These are phyloP conservation scores for Capsella bursapastoris DNA, from an alignment of 345 rosid genomes.

Conservation along the genomic window DNA sequence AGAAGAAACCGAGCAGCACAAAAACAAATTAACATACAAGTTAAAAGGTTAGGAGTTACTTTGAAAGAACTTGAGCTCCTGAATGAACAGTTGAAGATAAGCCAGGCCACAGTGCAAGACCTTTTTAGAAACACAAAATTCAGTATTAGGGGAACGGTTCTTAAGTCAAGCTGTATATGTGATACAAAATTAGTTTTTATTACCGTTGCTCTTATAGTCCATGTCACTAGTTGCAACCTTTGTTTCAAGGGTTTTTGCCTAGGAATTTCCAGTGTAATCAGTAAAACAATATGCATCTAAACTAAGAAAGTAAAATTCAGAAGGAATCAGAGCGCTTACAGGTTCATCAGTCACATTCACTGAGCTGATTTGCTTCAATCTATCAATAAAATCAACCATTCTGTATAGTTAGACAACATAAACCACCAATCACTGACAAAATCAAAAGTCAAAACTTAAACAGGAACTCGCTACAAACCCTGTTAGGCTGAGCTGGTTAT, in stretches of 20 bases:
- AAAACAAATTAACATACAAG: neutral
- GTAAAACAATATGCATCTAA: neutral
- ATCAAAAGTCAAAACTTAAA: conserved; percentile 19
- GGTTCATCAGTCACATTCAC: conserved; percentile 25
- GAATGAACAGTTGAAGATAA: conserved; percentile 48
- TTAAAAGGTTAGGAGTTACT: conserved; percentile 47
- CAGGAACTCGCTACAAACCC: conserved; percentile 31
- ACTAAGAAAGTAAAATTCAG: neutral
- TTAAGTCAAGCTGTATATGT: neutral
- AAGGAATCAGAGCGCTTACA: conserved; percentile 26
- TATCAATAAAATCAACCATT: conserved; percentile 37
- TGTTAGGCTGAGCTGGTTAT: neutral
- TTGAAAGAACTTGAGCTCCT: conserved; percentile 43
- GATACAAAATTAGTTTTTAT: conserved; percentile 2
- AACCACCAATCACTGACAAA: neutral
- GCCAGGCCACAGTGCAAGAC: conserved; percentile 65
- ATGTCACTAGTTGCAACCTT: conserved; percentile 41
- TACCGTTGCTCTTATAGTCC: conserved; percentile 56
- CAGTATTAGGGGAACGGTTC: neutral
- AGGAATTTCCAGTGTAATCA: neutral
- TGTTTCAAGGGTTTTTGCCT: conserved; percentile 39
- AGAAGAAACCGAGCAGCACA: conserved; percentile 11
- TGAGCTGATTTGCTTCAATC: conserved; percentile 47
- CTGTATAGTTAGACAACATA: conserved; percentile 21
- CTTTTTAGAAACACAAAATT: conserved; percentile 34